Base-by-base conservation (phyloP, 139 green algal genomes). In the Desmodesmus armatus region DNA sequence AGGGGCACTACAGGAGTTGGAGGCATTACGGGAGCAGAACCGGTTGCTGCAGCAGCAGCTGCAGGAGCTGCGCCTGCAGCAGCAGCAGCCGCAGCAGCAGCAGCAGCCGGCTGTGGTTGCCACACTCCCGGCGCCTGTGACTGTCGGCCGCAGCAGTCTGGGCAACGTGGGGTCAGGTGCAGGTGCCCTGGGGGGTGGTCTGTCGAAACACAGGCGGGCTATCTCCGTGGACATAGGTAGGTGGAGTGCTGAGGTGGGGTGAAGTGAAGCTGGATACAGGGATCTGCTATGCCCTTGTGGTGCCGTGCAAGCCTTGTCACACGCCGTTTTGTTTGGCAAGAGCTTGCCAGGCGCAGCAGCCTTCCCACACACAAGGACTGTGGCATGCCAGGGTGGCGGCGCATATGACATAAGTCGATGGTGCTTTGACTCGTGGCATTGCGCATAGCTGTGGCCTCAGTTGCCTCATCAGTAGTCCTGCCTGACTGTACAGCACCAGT, bases 211-310 rank as follows among this genome's bases (percentile, higher is more conserved):
- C 41, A 1, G 60, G 37, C 25, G 77, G 0, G 62, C 58, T 9
- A 9, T 55, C 1, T 83, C 77, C 1, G 60, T 83, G 4, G 58
- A 83, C 23, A 74, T 83, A 9, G 63, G 77, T 83, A 33, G 60
- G 77, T 37, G 25, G 29, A 63, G 33, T 33, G 63, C 63, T 31
- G 63, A 29, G 40, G 23, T 41, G 43, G 27, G 63, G 63, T 31
- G 40, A 33, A 25, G 23, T 31, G 9, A 9, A 41, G 43, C 31
- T 31, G 27, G 43, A 23, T 23, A 27, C 60, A 37, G 60, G 43
- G n/a, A 33, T 25, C 40, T 72, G 63, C 15, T 25, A 72, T 33
- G 43, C 60, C 60, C 33, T 31, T 27, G 4, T 25, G 60, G 35
- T n/a, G n/a, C n/a, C n/a, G n/a, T n/a, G n/a, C n/a, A n/a, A n/a